phyloP scores from a whole-genome alignment of 164 flowering plant genomes.

The Liriodendron chinense region DNA sequence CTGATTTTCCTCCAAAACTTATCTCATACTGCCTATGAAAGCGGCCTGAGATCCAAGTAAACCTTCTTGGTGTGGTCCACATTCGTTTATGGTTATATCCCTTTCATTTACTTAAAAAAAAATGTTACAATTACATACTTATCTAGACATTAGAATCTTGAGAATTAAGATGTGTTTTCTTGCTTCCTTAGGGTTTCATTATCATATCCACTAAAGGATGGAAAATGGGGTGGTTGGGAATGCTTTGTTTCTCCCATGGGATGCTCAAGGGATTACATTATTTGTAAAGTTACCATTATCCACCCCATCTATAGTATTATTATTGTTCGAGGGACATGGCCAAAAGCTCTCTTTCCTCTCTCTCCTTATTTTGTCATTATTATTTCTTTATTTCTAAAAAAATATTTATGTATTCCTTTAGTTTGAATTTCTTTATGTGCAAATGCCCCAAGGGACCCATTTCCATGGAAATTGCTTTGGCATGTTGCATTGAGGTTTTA shows the following conservation, averaged over 20 bases:
- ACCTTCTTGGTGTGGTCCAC: background rate
- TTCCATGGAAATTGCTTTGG: background rate
- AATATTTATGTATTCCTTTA: background rate
- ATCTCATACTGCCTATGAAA: no score
- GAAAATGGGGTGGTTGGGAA: conserved; percentile 10
- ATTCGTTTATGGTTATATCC: background rate
- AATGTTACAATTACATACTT: background rate
- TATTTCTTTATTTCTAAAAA: background rate
- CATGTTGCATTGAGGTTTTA: conserved; percentile 4
- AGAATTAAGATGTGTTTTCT: background rate
- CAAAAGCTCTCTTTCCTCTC: background rate
- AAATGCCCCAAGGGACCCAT: background rate
- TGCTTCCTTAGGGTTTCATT: conserved; percentile 1
- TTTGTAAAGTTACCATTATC: conserved; percentile 11
- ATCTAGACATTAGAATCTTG: background rate
- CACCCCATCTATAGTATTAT: background rate
- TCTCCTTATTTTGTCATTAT: background rate
- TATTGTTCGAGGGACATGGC: background rate
- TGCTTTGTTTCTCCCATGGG: conserved; percentile 7
- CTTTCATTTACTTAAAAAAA: background rate
- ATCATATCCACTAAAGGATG: conserved; percentile 6
- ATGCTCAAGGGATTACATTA: background rate
- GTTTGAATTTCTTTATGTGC: background rate
- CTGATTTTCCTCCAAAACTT: no score
- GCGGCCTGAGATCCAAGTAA: no score